phyloP scores from a whole-genome alignment of 495 filamentous ascomycete genomes.

The Pyrenula massariospora region DNA sequence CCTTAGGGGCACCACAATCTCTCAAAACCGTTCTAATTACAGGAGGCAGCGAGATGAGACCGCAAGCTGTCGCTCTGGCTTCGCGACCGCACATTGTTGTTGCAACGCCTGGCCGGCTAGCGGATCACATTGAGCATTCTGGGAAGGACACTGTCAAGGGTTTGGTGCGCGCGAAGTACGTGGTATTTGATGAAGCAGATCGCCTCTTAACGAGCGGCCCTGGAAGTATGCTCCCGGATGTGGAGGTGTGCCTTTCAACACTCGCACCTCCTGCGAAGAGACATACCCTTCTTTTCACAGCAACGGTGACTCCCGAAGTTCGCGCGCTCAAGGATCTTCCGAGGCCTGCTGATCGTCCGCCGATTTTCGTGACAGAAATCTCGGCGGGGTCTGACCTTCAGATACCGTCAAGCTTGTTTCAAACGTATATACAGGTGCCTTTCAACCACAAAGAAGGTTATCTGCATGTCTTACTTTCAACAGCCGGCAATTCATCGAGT shows the following conservation, averaged over 20 bases:
- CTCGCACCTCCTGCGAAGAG: slow-evolving; percentile 62
- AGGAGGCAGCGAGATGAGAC: slow-evolving; percentile 84
- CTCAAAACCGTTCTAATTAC: slow-evolving; percentile 80
- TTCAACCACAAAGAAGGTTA: slow-evolving; percentile 88
- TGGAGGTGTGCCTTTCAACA: slow-evolving; percentile 72
- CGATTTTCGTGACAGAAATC: slow-evolving; percentile 83
- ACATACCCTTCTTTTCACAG: slow-evolving; percentile 93
- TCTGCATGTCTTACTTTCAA: slow-evolving; percentile 79
- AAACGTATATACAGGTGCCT: slow-evolving; percentile 77
- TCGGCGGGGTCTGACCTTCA: slow-evolving; percentile 53
- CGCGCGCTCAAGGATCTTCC: slow-evolving; percentile 68
- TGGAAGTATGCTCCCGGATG: slow-evolving; percentile 85
- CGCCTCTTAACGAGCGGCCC: slow-evolving; percentile 63
- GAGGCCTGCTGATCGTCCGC: slow-evolving; percentile 48
- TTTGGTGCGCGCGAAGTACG: slow-evolving; percentile 63
- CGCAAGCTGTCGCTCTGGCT: slow-evolving; percentile 72
- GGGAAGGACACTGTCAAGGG: slow-evolving; percentile 81
- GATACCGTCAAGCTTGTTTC: slow-evolving; percentile 64
- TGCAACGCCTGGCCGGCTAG: slow-evolving; percentile 85
- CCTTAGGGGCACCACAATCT: slow-evolving; percentile 72
- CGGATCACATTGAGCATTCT: slow-evolving; percentile 84
- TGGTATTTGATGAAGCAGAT: slow-evolving; percentile 95
- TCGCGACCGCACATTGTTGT: slow-evolving; percentile 83
- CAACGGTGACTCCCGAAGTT: slow-evolving; percentile 90
- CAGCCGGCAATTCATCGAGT: slow-evolving; percentile 59